Evolutionary conservation across 176 grass and related monocot species (phyloP).

Genomic region (Hsuehochloa calcarea): DNA sequence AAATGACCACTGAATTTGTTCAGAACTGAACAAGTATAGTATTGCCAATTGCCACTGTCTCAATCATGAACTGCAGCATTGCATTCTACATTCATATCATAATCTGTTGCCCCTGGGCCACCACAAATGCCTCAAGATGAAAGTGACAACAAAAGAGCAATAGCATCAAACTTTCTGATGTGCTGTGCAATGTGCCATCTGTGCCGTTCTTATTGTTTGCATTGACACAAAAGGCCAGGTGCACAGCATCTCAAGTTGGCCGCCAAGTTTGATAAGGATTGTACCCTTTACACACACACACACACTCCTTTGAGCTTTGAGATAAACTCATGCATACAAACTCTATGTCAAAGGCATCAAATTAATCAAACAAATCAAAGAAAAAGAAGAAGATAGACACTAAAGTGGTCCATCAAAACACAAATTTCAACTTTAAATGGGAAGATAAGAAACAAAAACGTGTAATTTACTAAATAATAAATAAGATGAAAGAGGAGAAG

Average conservation of each 20-base stretch:
- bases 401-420: not conserved
- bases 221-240: slow-evolving; percentile 13
- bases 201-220: slow-evolving; percentile 32
- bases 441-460: not conserved
- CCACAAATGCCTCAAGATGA: slow-evolving; percentile 5
- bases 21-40: not conserved
- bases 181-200: not conserved
- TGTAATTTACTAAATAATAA: not conserved
- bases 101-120: slow-evolving; percentile 28
- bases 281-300: slow-evolving; percentile 2
- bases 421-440: not conserved
- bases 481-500: not conserved
- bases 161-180: slow-evolving; percentile 7
- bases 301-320: not conserved
- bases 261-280: slow-evolving; percentile 47
- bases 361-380: not conserved
- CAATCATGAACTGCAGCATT: slow-evolving; percentile 26
- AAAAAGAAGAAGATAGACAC: not conserved
- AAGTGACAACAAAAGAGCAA: slow-evolving; percentile 3
- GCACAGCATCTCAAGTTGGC: slow-evolving; percentile 34
- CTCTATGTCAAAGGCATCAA: not conserved
- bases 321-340: slow-evolving; percentile 7
- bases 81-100: slow-evolving; percentile 8
- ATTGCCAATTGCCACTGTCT: not conserved
- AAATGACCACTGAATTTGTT: not conserved